These are phyloP conservation scores for Eimeria brunetti DNA, from an alignment of 169 alveolate species.

Conservation along the genomic window DNA sequence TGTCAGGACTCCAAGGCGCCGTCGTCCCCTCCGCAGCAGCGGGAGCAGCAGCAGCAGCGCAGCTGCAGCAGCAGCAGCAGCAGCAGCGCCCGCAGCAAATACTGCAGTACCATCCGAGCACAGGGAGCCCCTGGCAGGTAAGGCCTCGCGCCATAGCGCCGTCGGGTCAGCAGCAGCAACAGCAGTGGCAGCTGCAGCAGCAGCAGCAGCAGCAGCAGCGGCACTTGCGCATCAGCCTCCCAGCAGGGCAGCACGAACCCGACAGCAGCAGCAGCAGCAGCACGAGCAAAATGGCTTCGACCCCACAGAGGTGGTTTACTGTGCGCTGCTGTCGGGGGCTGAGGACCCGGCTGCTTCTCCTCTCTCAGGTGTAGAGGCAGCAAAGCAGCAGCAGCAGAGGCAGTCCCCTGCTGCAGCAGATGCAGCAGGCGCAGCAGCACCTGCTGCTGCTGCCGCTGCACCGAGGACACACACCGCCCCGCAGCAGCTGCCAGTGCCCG, in stretches of 20 bases:
- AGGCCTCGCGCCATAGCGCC: not conserved
- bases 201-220: slow-evolving; percentile 37
- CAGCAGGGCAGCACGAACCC: slow-evolving; percentile 38
- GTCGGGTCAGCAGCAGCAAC: slow-evolving; percentile 42
- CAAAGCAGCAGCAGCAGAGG: slow-evolving; percentile 43
- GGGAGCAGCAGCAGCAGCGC: slow-evolving; percentile 57
- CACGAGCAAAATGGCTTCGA: slow-evolving; percentile 47
- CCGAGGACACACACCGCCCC: not conserved
- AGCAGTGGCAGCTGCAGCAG: slow-evolving; percentile 32
- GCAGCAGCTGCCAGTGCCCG: slow-evolving; percentile 12
- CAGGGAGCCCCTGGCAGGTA: not conserved
- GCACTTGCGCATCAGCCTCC: not conserved
- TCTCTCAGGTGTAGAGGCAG: slow-evolving; percentile 13
- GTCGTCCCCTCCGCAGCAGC: slow-evolving; percentile 63
- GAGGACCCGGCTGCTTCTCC: slow-evolving; percentile 56
- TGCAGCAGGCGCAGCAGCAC: slow-evolving; percentile 41
- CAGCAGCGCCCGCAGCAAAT: slow-evolving; percentile 9
- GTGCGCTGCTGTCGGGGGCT: slow-evolving; percentile 44
- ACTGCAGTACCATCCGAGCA: not conserved
- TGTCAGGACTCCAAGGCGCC: slow-evolving; percentile 23
- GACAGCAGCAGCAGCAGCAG: slow-evolving; percentile 64
- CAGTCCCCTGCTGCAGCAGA: slow-evolving; percentile 30
- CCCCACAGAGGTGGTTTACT: slow-evolving; percentile 17
- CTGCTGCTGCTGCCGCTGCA: slow-evolving; percentile 21
- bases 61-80: slow-evolving; percentile 32